Base-by-base conservation (phyloP, 306 rosid genomes). In the Erythrophleum fordii region DNA sequence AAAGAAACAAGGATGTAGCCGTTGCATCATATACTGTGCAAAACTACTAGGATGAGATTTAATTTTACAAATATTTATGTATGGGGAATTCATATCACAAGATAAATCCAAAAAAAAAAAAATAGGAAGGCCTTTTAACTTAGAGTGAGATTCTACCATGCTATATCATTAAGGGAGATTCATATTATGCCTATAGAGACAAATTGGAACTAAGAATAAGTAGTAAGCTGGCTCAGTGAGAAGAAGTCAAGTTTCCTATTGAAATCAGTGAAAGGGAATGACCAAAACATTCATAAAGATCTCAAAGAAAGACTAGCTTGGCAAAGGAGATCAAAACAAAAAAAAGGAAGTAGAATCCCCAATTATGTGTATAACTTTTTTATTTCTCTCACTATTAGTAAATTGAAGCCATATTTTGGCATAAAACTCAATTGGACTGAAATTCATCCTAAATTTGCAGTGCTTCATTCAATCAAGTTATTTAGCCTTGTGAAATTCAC, bases 211-310 rank as follows among this genome's bases (percentile, higher is more conserved):
- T n/a, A 52, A 42, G 52, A 46, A 61, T 18, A 46, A 48, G 6
- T 31, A 84, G 79, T 79, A 69, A 92, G 97, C 98, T 46, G 98
- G 98, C 80, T 94, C 98, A 87, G 97, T 94, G 55, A 94, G 94
- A 53, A 94, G 90, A 72, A 97, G 97, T 85, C 92, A 96, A 64
- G 98, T 94, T 87, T 94, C 98, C 98, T 94, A 90, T 77, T 11
- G 34, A 75, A 74, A 85, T 79, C 23, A 51, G 39, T 31, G 56
- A 51, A 81, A 75, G 4, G n/a, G 49, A 37, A 11, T 70, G 66
- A 76, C 81, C 60, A 83, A 39, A 64, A 18, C 20, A 68, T 51
- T 53, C 46, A 69, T 34, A 68, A 11, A 77, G 65, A 55, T 29
- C 70, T 56, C 37, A 83, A 82, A 51, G 10, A 77, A 72, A 53